A percentile compares a stretch with the other conserved stretches of the same genome.
phyloP scores from a whole-genome alignment of 2,329 filamentous ascomycete species.

The Nemania diffusa region DNA sequence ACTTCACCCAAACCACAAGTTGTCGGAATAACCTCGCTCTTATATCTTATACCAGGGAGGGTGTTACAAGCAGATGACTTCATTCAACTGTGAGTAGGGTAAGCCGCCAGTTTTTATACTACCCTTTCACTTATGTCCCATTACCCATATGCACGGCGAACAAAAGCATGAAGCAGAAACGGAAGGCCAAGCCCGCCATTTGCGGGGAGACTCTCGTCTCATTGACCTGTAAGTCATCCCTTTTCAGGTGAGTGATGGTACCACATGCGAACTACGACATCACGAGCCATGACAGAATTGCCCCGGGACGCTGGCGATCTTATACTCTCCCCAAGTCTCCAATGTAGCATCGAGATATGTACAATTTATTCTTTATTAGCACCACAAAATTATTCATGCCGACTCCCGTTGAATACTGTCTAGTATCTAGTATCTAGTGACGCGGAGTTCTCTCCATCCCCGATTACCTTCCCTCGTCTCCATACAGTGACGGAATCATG shows the following conservation, averaged over 20 bases:
- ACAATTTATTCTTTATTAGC: neutral
- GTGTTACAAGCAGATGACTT: constrained; percentile 8
- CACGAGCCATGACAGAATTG: constrained; percentile 19
- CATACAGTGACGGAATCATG: constrained; percentile 16
- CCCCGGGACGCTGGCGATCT: constrained; percentile 17
- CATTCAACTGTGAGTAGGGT: neutral
- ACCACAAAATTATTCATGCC: neutral
- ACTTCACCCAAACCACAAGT: constrained; percentile 15
- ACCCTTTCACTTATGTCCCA: neutral
- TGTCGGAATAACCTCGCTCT: constrained; percentile 14
- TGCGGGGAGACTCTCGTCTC: neutral
- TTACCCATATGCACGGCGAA: neutral
- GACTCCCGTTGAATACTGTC: neutral
- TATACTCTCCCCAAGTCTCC: neutral
- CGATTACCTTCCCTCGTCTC: constrained; percentile 16
- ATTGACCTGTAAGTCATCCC: constrained; percentile 13
- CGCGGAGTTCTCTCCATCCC: constrained; percentile 12
- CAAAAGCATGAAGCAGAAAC: neutral
- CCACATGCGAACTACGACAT: constrained; percentile 29
- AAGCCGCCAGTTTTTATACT: constrained; percentile 14
- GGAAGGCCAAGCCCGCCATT: neutral
- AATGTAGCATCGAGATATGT: neutral
- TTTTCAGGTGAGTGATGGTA: constrained; percentile 15
- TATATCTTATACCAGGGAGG: neutral
- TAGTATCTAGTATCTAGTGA: too few relatives aligned